Base-by-base conservation (phyloP, 208 protist genomes). In the Crithidia bombi region DNA sequence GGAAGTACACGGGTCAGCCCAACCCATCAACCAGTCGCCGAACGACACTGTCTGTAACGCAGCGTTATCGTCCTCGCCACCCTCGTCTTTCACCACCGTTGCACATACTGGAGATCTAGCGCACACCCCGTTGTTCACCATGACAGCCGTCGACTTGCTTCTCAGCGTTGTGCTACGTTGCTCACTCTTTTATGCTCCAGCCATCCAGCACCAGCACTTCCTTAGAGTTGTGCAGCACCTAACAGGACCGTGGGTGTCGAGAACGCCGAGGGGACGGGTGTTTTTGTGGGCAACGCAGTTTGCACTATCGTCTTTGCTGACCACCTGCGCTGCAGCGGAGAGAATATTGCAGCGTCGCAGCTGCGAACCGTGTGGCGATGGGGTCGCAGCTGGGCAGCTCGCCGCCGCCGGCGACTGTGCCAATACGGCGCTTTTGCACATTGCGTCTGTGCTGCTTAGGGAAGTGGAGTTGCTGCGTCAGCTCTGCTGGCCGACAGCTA, bases 401-500 rank as follows among this genome's bases (percentile, higher is more conserved):
- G 11, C 3, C 6, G 43, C 21, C 50, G 12, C 15, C 28, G 28
- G 11, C n/a, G 50, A n/a, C 50, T 11, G 6, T 7, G 21, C n/a
- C 12, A 7, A 51, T 25, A 44, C 17, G 19, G 14, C 14, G 33
- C 5, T 4, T 0, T 3, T 32, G 32, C 55, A 47, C 23, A 47
- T 10, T 25, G 15, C 14, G 19, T n/a, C 5, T 23, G 25, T 38
- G 39, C 3, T 26, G 15, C 17, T 15, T 5, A 28, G 30, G 3
- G 28, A 67, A n/a, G 69, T 87, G 14, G 59, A 75, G 56, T 44
- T 78, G n/a, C 47, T 93, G 59, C 81, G 79, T 26, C 52, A 73
- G 23, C 64, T 93, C 26, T 85, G 84, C 55, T 85, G 75, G 77
- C 81, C 82, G 0, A 75, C 69, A 38, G 58, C 80, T 36, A 46